Conservation (phyloP, 768 basidiomycete genomes). For the Tricholoma bakamatsutake region DNA sequence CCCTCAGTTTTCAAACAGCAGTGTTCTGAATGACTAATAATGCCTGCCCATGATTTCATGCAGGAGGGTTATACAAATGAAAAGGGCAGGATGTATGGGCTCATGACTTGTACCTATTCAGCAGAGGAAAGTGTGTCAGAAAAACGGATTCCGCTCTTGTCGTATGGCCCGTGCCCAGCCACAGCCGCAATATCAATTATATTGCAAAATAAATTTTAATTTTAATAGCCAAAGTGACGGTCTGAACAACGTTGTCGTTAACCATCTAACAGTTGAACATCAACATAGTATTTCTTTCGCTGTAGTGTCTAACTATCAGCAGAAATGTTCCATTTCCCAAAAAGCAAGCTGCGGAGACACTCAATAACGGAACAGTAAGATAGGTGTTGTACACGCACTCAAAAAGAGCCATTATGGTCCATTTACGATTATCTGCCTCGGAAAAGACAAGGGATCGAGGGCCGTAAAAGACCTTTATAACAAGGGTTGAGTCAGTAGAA, state of each 20-base stretch:
- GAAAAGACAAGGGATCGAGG: conserved; percentile 88
- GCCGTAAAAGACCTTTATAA: conserved; percentile 81
- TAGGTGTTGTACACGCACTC: conserved; percentile 50
- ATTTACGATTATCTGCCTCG: conserved; percentile 94
- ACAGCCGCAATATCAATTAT: too few species aligned
- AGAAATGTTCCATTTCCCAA: conserved; percentile 43
- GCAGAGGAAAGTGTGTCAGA: too few species aligned
- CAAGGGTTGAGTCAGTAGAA: neutral
- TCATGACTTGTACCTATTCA: too few species aligned
- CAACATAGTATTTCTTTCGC: neutral
- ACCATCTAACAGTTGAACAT: neutral
- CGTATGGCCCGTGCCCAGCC: too few species aligned
- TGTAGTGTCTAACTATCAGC: neutral
- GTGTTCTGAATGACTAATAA: too few species aligned
- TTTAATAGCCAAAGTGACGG: too few species aligned
- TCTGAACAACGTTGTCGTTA: neutral
- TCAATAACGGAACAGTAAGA: neutral
- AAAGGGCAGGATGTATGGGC: too few species aligned
- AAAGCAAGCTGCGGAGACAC: conserved; percentile 31
- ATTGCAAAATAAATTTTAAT: too few species aligned
- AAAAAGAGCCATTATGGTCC: conserved; percentile 92
- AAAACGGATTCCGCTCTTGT: too few species aligned
- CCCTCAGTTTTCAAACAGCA: too few species aligned
- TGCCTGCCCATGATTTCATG: too few species aligned
- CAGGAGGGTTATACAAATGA: too few species aligned